phyloP scores from a whole-genome alignment of 495 filamentous ascomycete genomes.

The Daldinia caldariorum region DNA sequence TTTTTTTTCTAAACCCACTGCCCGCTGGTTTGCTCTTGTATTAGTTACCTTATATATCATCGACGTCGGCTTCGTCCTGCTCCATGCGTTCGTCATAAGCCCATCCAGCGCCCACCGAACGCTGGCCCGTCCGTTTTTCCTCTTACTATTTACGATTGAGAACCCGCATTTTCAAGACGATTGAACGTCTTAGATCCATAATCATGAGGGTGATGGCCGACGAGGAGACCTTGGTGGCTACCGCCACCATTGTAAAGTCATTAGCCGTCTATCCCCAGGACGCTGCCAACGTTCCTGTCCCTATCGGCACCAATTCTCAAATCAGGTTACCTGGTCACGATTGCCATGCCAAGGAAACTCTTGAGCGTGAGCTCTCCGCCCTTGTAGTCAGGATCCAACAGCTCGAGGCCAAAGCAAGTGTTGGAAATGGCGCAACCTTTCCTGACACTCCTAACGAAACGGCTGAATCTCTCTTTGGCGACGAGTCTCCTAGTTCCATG shows the following conservation, averaged over 20 bases:
- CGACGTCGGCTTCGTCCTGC: conserved; percentile 29
- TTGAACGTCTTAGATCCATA: conserved; percentile 11
- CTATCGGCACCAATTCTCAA: conserved; percentile 52
- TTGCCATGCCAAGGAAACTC: conserved; percentile 69
- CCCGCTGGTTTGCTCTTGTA: conserved; percentile 18
- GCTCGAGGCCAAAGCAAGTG: conserved; percentile 72
- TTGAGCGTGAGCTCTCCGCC: conserved; percentile 76
- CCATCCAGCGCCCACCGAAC: conserved; percentile 52
- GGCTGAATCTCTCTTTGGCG: conserved; percentile 62
- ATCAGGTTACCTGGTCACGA: conserved; percentile 72
- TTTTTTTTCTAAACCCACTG: conserved; percentile 19
- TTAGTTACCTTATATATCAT: conserved; percentile 25
- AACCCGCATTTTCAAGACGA: conserved; percentile 18
- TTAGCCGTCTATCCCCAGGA: conserved; percentile 62
- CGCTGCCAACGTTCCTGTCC: conserved; percentile 39
- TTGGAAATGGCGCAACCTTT: conserved; percentile 63
- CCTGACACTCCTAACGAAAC: conserved; percentile 72
- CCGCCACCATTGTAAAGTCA: conserved; percentile 69
- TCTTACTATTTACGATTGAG: conserved; percentile 22
- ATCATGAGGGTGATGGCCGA: conserved; percentile 60
- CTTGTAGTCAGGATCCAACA: conserved; percentile 73
- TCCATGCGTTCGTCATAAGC: conserved; percentile 59
- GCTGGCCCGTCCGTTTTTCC: conserved; percentile 47
- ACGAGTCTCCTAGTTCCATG: conserved; percentile 45
- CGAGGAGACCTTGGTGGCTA: conserved; percentile 70